Evolutionary conservation across 495 filamentous ascomycete species (phyloP).

Genomic region (Parathielavia appendiculata): DNA sequence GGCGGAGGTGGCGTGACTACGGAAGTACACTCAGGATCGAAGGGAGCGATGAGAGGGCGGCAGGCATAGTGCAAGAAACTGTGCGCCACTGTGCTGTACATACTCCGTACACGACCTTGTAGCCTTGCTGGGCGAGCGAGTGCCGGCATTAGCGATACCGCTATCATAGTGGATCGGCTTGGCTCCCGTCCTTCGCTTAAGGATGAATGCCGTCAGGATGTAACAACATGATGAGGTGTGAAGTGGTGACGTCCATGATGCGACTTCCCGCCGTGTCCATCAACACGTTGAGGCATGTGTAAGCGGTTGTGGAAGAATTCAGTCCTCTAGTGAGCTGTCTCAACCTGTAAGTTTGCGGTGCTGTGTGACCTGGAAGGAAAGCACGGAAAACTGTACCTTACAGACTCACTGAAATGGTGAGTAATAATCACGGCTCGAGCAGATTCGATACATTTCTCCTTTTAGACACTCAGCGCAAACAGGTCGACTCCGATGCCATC

Average conservation of each 20-base stretch:
- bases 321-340: too few species aligned
- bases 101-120: neutral
- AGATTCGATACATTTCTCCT: neutral
- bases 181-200: neutral
- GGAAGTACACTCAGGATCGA: neutral
- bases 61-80: too few species aligned
- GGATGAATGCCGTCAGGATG: neutral
- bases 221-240: neutral
- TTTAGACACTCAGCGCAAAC: neutral
- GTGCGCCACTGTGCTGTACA: too few species aligned
- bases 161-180: neutral
- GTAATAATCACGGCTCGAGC: neutral
- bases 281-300: neutral
- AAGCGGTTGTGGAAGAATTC: neutral
- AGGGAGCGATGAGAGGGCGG: neutral
- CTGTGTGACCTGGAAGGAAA: too few species aligned
- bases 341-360: too few species aligned
- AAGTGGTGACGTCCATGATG: too few species aligned
- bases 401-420: neutral
- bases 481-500: neutral
- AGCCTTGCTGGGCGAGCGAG: neutral
- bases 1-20: neutral
- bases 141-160: slow-evolving; percentile 5
- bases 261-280: neutral
- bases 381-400: too few species aligned